phyloP scores from a whole-genome alignment of 108 stramenopile genomes.

The Chaetoceros tenuissimus region DNA sequence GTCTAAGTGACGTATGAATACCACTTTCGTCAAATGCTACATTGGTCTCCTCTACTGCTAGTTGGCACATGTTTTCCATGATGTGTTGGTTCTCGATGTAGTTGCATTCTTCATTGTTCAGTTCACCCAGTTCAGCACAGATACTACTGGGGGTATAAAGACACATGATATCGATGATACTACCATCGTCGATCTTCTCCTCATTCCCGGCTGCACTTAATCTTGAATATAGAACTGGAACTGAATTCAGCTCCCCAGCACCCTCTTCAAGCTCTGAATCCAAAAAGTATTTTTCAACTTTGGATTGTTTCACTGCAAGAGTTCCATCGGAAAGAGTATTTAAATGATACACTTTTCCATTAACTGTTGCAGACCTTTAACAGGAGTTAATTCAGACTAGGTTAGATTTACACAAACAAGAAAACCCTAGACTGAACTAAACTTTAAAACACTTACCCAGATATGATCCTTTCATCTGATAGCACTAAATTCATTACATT shows the following conservation, averaged over 20 bases:
- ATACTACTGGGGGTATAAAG: background rate
- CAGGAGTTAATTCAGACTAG: no score
- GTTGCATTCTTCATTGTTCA: background rate
- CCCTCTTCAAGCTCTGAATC: background rate
- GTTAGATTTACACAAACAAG: background rate
- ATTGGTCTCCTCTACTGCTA: slow-evolving; percentile 13
- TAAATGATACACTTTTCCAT: background rate
- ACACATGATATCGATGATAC: background rate
- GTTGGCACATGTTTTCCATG: background rate
- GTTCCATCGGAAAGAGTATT: background rate
- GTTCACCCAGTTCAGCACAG: background rate
- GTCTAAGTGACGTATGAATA: background rate
- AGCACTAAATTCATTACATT: background rate
- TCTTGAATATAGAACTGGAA: no score
- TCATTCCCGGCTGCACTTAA: no score
- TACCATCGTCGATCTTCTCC: no score
- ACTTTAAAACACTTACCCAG: background rate
- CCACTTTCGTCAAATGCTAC: slow-evolving; percentile 3
- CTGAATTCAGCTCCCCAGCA: no score
- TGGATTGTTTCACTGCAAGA: background rate
- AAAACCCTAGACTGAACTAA: background rate
- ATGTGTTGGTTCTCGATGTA: background rate
- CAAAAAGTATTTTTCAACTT: background rate
- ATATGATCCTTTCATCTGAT: background rate
- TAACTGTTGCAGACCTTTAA: background rate